Evolutionary conservation across 169 alveolate genomes (phyloP), one percentile per base, ranked within the genome.

Genomic region (Eimeria maxima): DNA sequence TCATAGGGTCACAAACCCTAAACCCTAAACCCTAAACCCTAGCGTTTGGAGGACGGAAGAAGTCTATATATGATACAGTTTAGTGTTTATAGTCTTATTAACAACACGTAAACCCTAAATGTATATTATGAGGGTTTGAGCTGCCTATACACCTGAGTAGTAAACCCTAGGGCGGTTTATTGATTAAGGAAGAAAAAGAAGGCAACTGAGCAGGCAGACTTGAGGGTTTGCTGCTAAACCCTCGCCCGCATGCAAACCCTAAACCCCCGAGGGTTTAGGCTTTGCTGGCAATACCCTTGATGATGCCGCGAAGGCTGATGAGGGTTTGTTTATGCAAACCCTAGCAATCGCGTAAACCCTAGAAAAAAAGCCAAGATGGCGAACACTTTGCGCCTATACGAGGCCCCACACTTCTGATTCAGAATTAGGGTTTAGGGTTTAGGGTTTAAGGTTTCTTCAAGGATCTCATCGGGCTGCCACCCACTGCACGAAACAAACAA

Each of bases 11-110:
- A 18, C 69, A 57, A 57, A 57, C 69, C 69, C 69, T 57, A 57
- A 57, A 57, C 69, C 69, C 69, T 57, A 57, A 57, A 57, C 69
- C 69, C 69, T 57, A 57, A 57, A 57, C 69, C 69, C 69, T 57
- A 14, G 69, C 69, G 69, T 14, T 57, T 22, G 22, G 22, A 22
- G 69, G 69, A 18, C 22, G 0, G 38, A 33, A 1, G 38, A 33
- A 33, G 38, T 33, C n/a, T n/a, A 33, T 33, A 33, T 33, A 33
- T 33, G 38, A 33, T 33, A 57, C 27, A 22, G 1, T 1, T 57
- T 57, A 57, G 69, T 14, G 69, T 57, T 57, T 57, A 57, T 14
- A 22, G 69, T 57, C 22, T 57, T 22, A 18, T 22, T 14, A 18
- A 2, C 16, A 57, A 57, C 69, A 57, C 0, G 27, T 57, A 57